Percentiles rank a stretch among this genome's conserved stretches.
These are phyloP conservation scores for Rhododendron ovatum DNA, from an alignment of 148 eudicot genomes.

Conservation along the genomic window DNA sequence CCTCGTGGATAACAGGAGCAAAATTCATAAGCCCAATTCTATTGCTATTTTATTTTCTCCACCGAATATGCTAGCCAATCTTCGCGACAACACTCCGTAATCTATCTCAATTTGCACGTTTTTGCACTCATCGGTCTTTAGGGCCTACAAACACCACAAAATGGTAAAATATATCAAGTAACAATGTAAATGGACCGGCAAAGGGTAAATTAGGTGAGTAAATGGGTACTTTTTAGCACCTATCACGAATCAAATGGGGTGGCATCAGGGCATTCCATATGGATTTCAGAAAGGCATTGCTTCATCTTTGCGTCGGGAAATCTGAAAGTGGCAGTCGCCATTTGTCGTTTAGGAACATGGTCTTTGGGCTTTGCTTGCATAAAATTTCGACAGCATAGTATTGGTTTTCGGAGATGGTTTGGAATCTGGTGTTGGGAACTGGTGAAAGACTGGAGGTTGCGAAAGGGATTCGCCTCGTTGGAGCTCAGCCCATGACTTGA, in stretches of 20 bases:
- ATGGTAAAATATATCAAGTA: no score
- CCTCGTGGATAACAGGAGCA: no score
- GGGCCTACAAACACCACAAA: no score
- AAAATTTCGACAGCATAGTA: conserved; percentile 3
- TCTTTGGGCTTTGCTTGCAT: conserved; percentile 21
- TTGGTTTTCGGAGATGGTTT: not conserved
- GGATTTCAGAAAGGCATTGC: conserved; percentile 22
- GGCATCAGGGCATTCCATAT: conserved; percentile 21
- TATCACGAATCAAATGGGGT: conserved; percentile 37
- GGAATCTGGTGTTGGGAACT: conserved; percentile 15
- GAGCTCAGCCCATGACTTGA: conserved; percentile 55
- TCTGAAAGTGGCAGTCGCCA: conserved; percentile 36
- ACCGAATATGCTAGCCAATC: no score
- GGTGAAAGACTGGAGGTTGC: conserved; percentile 45
- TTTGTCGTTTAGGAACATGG: conserved; percentile 3
- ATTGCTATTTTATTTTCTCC: no score
- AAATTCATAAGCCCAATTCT: no score
- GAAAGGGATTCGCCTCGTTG: conserved; percentile 20
- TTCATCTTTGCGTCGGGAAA: conserved; percentile 34
- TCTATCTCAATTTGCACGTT: no score
- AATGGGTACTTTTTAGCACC: no score
- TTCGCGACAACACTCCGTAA: no score
- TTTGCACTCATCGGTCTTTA: no score
- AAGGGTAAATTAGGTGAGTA: no score
- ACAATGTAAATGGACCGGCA: no score